These are phyloP conservation scores for Talaromyces adpressus DNA, from an alignment of 495 filamentous ascomycete genomes.

Conservation along the genomic window DNA sequence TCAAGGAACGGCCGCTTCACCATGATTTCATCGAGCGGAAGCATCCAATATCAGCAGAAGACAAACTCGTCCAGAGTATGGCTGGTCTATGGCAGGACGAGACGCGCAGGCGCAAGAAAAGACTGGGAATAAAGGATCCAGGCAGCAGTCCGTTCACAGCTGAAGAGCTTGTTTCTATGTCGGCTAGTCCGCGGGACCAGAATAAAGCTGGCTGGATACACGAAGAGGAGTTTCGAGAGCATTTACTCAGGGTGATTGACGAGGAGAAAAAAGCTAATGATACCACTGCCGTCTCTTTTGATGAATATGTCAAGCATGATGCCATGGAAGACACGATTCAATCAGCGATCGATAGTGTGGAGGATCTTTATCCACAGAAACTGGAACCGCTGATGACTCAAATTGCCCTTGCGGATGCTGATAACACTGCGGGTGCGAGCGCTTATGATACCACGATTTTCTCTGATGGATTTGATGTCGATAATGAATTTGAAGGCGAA, in stretches of 20 bases:
- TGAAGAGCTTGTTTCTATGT: conserved; percentile 80
- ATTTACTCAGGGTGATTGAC: conserved; percentile 50
- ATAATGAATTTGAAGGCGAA: conserved; percentile 10
- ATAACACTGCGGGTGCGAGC: conserved; percentile 20
- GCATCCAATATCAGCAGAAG: conserved; percentile 53
- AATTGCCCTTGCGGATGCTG: background rate
- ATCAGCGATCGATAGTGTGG: conserved; percentile 73
- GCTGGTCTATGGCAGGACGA: conserved; percentile 92
- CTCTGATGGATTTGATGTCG: conserved; percentile 22
- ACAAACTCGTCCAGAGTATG: conserved; percentile 89
- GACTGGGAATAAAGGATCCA: conserved; percentile 53
- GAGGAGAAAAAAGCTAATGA: conserved; percentile 53
- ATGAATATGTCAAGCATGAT: conserved; percentile 49
- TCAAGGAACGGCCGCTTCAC: conserved; percentile 68
- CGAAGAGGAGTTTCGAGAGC: conserved; percentile 71
- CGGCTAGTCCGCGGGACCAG: conserved; percentile 66
- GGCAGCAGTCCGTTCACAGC: conserved; percentile 67
- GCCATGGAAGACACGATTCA: conserved; percentile 54
- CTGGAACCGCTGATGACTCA: conserved; percentile 27
- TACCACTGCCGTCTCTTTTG: conserved; percentile 47
- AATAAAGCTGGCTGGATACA: conserved; percentile 77
- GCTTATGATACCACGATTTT: conserved; percentile 45
- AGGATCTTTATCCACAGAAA: conserved; percentile 74
- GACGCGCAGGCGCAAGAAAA: conserved; percentile 65
- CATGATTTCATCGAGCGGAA: conserved; percentile 79